Percentiles rank a stretch among this genome's conserved stretches.
phyloP scores from a whole-genome alignment of 805 yeast genomes.

The Cyberlindnera saturnus region DNA sequence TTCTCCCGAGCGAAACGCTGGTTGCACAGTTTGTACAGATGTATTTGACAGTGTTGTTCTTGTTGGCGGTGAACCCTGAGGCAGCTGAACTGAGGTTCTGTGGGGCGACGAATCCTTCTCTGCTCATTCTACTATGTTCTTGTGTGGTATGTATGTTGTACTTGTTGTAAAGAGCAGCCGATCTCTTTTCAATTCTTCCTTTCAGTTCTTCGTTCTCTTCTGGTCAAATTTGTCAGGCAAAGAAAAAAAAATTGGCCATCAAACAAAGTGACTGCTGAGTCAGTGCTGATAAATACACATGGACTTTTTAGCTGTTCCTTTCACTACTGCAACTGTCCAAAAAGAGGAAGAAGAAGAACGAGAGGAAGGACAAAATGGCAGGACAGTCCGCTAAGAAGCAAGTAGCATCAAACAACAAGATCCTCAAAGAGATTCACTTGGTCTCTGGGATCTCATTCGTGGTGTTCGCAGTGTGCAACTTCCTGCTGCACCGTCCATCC shows the following conservation, averaged over 20 bases:
- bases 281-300: too few relatives aligned
- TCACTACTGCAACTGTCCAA: too few relatives aligned
- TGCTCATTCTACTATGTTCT: slow-evolving; percentile 28
- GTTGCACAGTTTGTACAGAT: slow-evolving; percentile 96
- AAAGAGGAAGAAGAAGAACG: too few relatives aligned
- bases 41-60: slow-evolving; percentile 82
- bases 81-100: slow-evolving; percentile 82
- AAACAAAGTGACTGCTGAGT: too few relatives aligned
- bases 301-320: too few relatives aligned
- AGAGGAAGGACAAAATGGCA: slow-evolving; percentile 35
- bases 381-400: slow-evolving; percentile 51
- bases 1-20: slow-evolving; percentile 78
- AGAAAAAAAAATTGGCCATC: too few relatives aligned
- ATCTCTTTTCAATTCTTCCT: too few relatives aligned
- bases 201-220: too few relatives aligned
- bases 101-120: slow-evolving; percentile 88
- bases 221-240: too few relatives aligned
- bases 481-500: slow-evolving; percentile 32
- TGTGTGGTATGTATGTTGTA: background rate
- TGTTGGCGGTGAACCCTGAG: slow-evolving; percentile 62
- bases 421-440: slow-evolving; percentile 34
- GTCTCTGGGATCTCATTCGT: slow-evolving; percentile 24
- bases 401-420: slow-evolving; percentile 35
- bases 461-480: slow-evolving; percentile 23
- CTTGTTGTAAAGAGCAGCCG: background rate